Evolutionary conservation across 768 basidiomycete genomes (phyloP), one percentile per base, ranked within the genome.

Genomic region (Daedaleopsis nitida): DNA sequence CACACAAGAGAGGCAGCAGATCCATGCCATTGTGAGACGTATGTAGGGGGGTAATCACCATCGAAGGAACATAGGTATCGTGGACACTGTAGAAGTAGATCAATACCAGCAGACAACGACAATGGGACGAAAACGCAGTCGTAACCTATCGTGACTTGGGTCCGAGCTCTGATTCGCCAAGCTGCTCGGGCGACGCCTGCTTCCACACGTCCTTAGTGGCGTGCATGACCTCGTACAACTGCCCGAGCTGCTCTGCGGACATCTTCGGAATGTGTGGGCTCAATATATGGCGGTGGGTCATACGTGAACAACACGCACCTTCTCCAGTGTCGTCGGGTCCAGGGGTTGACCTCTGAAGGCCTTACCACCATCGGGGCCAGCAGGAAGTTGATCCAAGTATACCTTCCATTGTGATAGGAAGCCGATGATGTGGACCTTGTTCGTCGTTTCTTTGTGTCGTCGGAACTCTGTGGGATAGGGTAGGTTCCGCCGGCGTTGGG

Each of bases 391-490:
- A 66, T 96, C 93, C 58, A 98, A 81, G 74, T 99, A 98, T 59
- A 84, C 73, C 74, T 96, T 97, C 96, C 96, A 99, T 69, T 98
- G 92, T 3, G 90, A 89, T 10, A 98, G 80, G 71, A 99, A 99
- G 2, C 94, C 95, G 72, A 98, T 96, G 63, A 98, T 86, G 72
- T 98, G 87, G 9, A 88, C 80, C 3, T 94, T 92, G 74, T 98
- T 98, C 21, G 87, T 87, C 12, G 87, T 84, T 23, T 83, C 78
- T 66, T 78, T 85, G 65, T 97, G 96, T 49, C 90, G 79, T 8
- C 91, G 86, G 74, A 97, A 98, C 75, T 99, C 96, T 93, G 62
- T 21, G 21, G 42, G 24, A 42, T n/a, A 48, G 16, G 44, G 48
- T 50, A 52, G 34, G 19, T 24, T 23, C 16, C 27, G 5, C 32